Evolutionary conservation across 2,329 filamentous ascomycete species (phyloP).

Genomic region (Fusarium xylarioides): DNA sequence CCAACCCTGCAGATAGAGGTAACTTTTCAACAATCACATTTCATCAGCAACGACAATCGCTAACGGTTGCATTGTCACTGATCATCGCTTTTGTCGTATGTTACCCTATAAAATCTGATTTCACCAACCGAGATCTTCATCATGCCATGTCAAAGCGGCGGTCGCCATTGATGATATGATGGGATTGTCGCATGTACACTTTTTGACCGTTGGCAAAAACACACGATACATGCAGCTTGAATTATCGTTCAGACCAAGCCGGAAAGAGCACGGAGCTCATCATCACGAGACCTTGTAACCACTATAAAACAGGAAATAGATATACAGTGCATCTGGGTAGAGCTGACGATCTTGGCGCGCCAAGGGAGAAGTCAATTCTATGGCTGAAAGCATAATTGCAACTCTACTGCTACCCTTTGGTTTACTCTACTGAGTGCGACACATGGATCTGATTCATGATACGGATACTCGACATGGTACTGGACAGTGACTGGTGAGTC

Average conservation of each 20-base stretch:
- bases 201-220: background rate
- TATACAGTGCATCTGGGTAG: background rate
- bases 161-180: background rate
- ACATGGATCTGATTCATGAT: background rate
- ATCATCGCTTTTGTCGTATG: background rate
- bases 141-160: background rate
- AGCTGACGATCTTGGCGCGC: conserved; percentile 26
- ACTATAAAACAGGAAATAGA: conserved; percentile 2
- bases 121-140: background rate
- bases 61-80: background rate
- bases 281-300: background rate
- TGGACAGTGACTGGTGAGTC: background rate
- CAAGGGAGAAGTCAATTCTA: conserved; percentile 1
- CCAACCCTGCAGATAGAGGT: conserved; percentile 4
- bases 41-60: background rate
- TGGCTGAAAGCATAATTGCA: background rate
- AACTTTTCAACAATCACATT: background rate
- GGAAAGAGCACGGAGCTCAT: background rate
- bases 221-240: background rate
- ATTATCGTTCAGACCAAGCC: background rate
- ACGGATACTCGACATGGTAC: background rate
- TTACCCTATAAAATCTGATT: background rate
- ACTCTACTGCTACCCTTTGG: background rate
- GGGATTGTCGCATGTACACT: background rate
- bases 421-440: background rate